These are phyloP conservation scores for Agroathelia rolfsii DNA, from an alignment of 1,284 basidiomycete species.

Conservation along the genomic window DNA sequence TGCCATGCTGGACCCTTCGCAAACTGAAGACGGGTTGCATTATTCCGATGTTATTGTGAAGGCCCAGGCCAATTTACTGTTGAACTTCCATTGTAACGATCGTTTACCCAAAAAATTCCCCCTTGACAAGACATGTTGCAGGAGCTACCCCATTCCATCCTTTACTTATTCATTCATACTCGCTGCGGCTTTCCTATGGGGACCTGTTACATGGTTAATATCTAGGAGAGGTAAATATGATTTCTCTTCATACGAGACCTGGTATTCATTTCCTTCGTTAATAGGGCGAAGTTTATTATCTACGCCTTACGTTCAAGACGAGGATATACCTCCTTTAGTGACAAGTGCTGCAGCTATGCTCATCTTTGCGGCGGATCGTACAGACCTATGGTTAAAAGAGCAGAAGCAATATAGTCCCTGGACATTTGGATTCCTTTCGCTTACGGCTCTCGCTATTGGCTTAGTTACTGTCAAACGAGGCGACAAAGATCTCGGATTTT, in stretches of 20 bases:
- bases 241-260: background rate
- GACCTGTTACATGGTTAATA: constrained; percentile 36
- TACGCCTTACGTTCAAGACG: constrained; percentile 28
- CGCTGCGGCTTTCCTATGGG: constrained; percentile 40
- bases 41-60: constrained; percentile 57
- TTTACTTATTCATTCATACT: constrained; percentile 55
- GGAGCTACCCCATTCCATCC: constrained; percentile 60
- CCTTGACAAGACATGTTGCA: constrained; percentile 78
- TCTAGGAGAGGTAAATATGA: constrained; percentile 15
- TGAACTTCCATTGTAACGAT: constrained; percentile 80
- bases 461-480: constrained; percentile 55
- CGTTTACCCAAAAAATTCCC: constrained; percentile 59
- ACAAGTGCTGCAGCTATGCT: constrained; percentile 59
- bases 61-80: constrained; percentile 67
- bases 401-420: constrained; percentile 72
- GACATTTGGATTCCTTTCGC: constrained; percentile 52
- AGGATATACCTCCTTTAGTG: constrained; percentile 38
- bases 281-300: no score
- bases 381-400: constrained; percentile 77
- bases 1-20: constrained; percentile 56
- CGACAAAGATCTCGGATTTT: constrained; percentile 77
- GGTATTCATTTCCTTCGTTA: background rate
- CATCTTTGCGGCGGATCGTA: constrained; percentile 73
- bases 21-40: constrained; percentile 80
- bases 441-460: constrained; percentile 49